Conservation (phyloP, 139 green algal genomes). For the Volvox africanus region DNA sequence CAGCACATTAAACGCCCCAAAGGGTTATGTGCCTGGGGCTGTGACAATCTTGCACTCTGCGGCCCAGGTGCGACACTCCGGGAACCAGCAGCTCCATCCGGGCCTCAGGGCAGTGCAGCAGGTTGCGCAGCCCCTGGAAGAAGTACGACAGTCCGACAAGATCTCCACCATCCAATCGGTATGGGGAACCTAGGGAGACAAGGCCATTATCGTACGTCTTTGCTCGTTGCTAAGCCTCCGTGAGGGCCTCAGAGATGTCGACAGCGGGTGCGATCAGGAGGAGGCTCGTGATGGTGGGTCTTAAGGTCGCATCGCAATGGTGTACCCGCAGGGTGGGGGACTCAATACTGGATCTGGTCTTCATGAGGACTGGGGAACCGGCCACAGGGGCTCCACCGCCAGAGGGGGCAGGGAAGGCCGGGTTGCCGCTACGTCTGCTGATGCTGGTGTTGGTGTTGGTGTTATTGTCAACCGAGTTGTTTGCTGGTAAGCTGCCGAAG, state of each 20-base stretch:
- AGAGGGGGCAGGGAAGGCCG: too few relatives aligned
- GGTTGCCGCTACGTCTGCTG: neutral
- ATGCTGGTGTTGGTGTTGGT: too few relatives aligned
- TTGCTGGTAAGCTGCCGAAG: neutral
- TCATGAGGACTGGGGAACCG: too few relatives aligned
- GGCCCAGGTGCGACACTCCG: neutral
- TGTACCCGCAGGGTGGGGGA: too few relatives aligned
- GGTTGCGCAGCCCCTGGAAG: neutral
- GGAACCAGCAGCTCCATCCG: too few relatives aligned
- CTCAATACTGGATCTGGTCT: too few relatives aligned
- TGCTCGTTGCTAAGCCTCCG: neutral
- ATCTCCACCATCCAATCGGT: neutral
- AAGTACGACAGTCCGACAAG: constrained; percentile 16
- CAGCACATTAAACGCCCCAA: too few relatives aligned
- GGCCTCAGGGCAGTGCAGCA: too few relatives aligned
- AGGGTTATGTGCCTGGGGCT: neutral
- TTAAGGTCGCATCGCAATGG: too few relatives aligned
- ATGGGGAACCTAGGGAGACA: constrained; percentile 11
- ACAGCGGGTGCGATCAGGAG: constrained; percentile 31
- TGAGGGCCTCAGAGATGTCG: constrained; percentile 7
- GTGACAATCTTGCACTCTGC: neutral
- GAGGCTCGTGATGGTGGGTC: neutral
- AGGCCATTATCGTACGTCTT: neutral
- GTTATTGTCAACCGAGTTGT: too few relatives aligned
- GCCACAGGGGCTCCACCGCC: too few relatives aligned